Conservation (phyloP, 2,329 filamentous ascomycete species). For the Verticillium klebahnii region DNA sequence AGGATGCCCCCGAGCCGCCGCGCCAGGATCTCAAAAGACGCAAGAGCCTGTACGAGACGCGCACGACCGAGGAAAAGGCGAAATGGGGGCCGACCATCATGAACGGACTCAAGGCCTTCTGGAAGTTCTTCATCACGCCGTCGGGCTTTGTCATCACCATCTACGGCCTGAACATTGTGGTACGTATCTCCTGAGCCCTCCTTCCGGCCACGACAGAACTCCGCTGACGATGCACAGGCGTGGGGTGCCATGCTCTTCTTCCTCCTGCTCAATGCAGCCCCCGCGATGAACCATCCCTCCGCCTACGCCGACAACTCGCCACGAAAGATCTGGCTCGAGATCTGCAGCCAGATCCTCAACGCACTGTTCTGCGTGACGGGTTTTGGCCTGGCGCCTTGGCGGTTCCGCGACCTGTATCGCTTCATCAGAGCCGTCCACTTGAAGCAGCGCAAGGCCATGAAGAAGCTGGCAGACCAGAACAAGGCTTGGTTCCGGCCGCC, state of each 20-base stretch:
- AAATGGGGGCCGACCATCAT: conserved; percentile 17
- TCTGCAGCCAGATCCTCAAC: conserved; percentile 12
- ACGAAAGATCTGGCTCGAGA: conserved; percentile 10
- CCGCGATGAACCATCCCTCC: conserved; percentile 14
- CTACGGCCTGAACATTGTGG: conserved; percentile 23
- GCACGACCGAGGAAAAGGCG: conserved; percentile 16
- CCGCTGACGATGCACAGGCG: conserved; percentile 7
- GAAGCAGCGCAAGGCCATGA: conserved; percentile 15
- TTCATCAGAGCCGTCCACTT: conserved; percentile 15
- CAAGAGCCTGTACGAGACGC: conserved; percentile 15
- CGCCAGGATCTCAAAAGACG: conserved; percentile 8
- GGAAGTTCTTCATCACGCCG: conserved; percentile 22
- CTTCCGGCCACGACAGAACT: not conserved
- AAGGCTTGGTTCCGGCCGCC: conserved; percentile 22
- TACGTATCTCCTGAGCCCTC: conserved; percentile 5
- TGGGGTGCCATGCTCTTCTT: conserved; percentile 25
- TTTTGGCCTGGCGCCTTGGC: conserved; percentile 75
- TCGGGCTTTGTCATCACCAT: conserved; percentile 23
- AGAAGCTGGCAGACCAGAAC: conserved; percentile 15
- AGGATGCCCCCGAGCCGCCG: conserved; percentile 1
- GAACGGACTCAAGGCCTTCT: conserved; percentile 20
- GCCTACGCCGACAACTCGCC: conserved; percentile 77
- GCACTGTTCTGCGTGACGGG: conserved; percentile 28
- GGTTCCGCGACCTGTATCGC: conserved; percentile 14
- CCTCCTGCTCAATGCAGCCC: conserved; percentile 18